These are phyloP conservation scores for Cryoendolithus antarcticus DNA, from an alignment of 2,329 filamentous ascomycete species.

Conservation along the genomic window DNA sequence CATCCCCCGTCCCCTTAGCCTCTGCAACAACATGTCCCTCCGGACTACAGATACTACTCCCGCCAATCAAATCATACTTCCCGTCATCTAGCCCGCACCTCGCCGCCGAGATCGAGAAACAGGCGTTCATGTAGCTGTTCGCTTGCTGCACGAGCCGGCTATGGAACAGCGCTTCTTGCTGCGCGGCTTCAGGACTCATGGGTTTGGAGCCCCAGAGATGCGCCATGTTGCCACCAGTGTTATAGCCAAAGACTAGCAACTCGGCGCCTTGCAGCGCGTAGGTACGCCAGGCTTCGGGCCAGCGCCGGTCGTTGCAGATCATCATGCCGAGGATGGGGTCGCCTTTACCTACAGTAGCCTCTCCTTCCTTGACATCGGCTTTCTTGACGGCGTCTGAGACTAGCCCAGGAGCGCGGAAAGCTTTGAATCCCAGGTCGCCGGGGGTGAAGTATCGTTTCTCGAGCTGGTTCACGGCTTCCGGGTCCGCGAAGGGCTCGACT, in stretches of 20 bases:
- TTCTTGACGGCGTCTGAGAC: constrained; percentile 27
- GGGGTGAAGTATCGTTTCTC: constrained; percentile 45
- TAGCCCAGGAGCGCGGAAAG: constrained; percentile 39
- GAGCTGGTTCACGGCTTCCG: constrained; percentile 40
- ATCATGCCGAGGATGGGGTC: constrained; percentile 44
- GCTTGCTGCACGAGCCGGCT: constrained; percentile 40
- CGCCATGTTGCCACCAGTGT: constrained; percentile 38
- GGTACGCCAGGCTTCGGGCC: constrained; percentile 41
- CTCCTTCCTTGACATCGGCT: constrained; percentile 11
- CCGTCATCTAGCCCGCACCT: constrained; percentile 41
- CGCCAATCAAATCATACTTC: constrained; percentile 37
- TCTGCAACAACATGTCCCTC: constrained; percentile 40
- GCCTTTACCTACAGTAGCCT: constrained; percentile 25
- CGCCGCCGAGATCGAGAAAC: constrained; percentile 38
- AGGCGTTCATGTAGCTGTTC: constrained; percentile 42
- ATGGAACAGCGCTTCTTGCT: constrained; percentile 39
- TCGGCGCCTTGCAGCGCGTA: constrained; percentile 41
- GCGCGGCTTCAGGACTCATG: constrained; percentile 33
- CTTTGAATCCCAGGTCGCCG: constrained; percentile 41
- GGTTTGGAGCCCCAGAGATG: constrained; percentile 32
- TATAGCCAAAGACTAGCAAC: constrained; percentile 38
- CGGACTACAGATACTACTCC: constrained; percentile 36
- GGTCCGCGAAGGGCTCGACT: constrained; percentile 37
- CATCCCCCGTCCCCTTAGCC: constrained; percentile 36
- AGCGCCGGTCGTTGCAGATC: constrained; percentile 44